These are phyloP conservation scores for Protomyces gravidus DNA, from an alignment of 1,139 yeast genomes.

Conservation along the genomic window DNA sequence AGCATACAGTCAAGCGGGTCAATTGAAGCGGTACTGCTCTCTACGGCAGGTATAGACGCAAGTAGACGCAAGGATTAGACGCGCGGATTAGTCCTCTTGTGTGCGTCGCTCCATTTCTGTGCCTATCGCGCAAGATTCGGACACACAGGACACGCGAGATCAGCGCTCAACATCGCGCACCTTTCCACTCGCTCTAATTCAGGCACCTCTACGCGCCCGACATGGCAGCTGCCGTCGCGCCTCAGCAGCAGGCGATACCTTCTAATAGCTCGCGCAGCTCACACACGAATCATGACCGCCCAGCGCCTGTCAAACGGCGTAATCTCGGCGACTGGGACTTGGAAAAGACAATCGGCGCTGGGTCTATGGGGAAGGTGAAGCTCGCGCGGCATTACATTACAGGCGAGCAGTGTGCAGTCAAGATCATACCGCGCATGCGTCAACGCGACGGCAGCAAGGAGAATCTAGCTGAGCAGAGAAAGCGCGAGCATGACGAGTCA, in stretches of 20 bases:
- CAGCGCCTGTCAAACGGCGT: slow-evolving; percentile 23
- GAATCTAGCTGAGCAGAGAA: slow-evolving; percentile 50
- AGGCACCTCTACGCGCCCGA: too few species aligned
- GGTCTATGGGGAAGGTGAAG: slow-evolving; percentile 98
- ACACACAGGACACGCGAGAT: too few species aligned
- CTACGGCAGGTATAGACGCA: too few species aligned
- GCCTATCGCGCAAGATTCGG: too few species aligned
- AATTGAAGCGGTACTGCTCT: too few species aligned
- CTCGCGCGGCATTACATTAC: slow-evolving; percentile 81
- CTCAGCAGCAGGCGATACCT: not conserved
- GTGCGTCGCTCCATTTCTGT: too few species aligned
- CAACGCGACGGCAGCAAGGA: slow-evolving; percentile 9
- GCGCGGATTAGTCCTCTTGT: too few species aligned
- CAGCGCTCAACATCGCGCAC: too few species aligned
- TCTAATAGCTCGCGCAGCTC: not conserved
- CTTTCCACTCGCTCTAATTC: too few species aligned
- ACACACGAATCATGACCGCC: slow-evolving; percentile 4
- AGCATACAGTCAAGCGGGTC: too few species aligned
- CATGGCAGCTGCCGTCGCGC: slow-evolving; percentile 1
- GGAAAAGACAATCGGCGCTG: slow-evolving; percentile 92
- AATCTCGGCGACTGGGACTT: slow-evolving; percentile 91
- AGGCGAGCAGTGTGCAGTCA: slow-evolving; percentile 54
- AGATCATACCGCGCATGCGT: slow-evolving; percentile 42
- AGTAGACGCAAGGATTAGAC: too few species aligned
- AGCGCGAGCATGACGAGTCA: slow-evolving; percentile 70